These are phyloP conservation scores for Brachypodium distachyon DNA, from an alignment of 202 grass and related monocot species.

Conservation along the genomic window DNA sequence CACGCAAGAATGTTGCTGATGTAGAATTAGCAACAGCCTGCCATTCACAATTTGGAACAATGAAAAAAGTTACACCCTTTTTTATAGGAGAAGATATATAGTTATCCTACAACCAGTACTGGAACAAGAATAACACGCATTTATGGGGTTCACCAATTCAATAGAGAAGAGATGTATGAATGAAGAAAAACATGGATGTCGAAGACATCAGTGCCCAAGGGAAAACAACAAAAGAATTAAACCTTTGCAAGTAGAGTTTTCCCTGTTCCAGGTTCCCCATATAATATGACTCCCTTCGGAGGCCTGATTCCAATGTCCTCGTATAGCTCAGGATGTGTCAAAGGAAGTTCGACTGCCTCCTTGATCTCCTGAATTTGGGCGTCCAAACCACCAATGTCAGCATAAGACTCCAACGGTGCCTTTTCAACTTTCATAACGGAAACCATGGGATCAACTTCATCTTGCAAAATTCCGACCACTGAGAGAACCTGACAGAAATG, in stretches of 20 bases:
- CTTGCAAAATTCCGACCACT: constrained; percentile 85
- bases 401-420: constrained; percentile 87
- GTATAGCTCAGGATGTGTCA: constrained; percentile 92
- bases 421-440: constrained; percentile 99
- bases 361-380: constrained; percentile 98
- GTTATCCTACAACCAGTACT: background rate
- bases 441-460: constrained; percentile 95
- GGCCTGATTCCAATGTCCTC: constrained; percentile 93
- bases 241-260: constrained; percentile 97
- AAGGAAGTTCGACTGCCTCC: constrained; percentile 83
- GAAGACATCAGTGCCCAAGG: background rate
- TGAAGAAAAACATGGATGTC: background rate
- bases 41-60: background rate
- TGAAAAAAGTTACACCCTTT: background rate
- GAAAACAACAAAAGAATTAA: background rate
- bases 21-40: constrained; percentile 98
- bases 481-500: constrained; percentile 61
- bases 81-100: background rate
- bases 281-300: constrained; percentile 93
- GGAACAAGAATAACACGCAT: background rate
- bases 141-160: background rate
- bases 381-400: constrained; percentile 92
- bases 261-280: constrained; percentile 88
- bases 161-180: background rate
- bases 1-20: constrained; percentile 91